These are phyloP conservation scores for Colletotrichum salicis DNA, from an alignment of 2,329 filamentous ascomycete species.

Conservation along the genomic window DNA sequence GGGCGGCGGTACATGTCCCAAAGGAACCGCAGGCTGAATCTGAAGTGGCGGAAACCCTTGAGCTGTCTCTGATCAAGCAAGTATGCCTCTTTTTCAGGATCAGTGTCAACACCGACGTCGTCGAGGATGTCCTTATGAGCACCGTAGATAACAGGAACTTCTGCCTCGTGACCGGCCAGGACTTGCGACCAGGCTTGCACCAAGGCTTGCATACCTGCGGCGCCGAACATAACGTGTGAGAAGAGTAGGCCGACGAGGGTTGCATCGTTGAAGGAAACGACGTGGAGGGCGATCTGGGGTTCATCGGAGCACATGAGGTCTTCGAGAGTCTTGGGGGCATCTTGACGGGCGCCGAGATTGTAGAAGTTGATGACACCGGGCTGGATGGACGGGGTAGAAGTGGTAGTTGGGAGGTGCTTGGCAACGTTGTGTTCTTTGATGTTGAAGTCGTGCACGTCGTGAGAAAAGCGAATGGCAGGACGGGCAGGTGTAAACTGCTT, in stretches of 20 bases:
- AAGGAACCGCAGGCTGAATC: slow-evolving; percentile 48
- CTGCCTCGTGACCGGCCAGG: slow-evolving; percentile 52
- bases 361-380: slow-evolving; percentile 34
- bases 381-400: slow-evolving; percentile 34
- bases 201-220: slow-evolving; percentile 53
- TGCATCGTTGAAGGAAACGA: slow-evolving; percentile 60
- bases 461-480: slow-evolving; percentile 54
- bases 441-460: slow-evolving; percentile 45
- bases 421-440: slow-evolving; percentile 55
- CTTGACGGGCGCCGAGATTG: slow-evolving; percentile 33
- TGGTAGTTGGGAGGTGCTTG: slow-evolving; percentile 47
- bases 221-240: slow-evolving; percentile 61
- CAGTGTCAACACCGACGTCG: slow-evolving; percentile 36
- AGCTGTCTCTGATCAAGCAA: slow-evolving; percentile 41
- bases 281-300: slow-evolving; percentile 59
- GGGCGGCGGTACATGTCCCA: slow-evolving; percentile 46
- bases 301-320: slow-evolving; percentile 54
- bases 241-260: slow-evolving; percentile 59
- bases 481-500: slow-evolving; percentile 41
- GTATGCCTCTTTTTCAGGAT: slow-evolving; percentile 41
- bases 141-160: slow-evolving; percentile 50
- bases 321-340: slow-evolving; percentile 41
- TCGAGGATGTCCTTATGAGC: slow-evolving; percentile 49
- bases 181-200: slow-evolving; percentile 58
- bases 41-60: slow-evolving; percentile 40